phyloP scores from a whole-genome alignment of 2,329 filamentous ascomycete species.

The Didymella keratinophila region DNA sequence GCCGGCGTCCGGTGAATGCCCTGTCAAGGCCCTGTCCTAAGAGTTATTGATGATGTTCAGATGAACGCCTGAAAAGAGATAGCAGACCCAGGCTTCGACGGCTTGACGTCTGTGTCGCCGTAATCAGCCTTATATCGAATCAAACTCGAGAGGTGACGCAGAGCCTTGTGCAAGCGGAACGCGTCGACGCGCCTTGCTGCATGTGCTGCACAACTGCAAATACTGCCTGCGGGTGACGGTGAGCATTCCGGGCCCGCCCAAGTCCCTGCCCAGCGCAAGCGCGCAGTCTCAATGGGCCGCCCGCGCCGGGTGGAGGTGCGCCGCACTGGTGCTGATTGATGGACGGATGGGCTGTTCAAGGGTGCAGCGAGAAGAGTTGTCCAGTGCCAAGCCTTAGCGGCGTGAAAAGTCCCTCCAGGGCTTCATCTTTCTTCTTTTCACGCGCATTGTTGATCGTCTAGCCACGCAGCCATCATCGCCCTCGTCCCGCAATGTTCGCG shows the following conservation, averaged over 20 bases:
- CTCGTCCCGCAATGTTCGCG: conserved; percentile 14
- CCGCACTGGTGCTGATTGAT: conserved; percentile 25
- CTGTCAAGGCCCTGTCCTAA: not conserved
- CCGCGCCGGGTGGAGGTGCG: conserved; percentile 12
- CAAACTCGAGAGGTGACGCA: conserved; percentile 24
- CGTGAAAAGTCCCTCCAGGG: not conserved
- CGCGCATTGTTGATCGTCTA: not conserved
- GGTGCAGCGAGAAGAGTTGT: conserved; percentile 3
- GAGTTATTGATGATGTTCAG: conserved; percentile 5
- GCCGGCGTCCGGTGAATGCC: conserved; percentile 5
- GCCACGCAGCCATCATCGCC: conserved; percentile 3
- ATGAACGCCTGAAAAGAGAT: not conserved
- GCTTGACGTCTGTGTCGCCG: conserved; percentile 21
- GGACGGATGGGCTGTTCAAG: conserved; percentile 12
- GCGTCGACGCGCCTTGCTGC: conserved; percentile 29
- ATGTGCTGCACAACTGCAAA: conserved; percentile 17
- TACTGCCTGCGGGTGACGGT: conserved; percentile 8
- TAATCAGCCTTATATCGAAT: conserved; percentile 30
- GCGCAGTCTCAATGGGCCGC: conserved; percentile 17
- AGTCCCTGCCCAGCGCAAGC: conserved; percentile 15
- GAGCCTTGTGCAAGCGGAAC: conserved; percentile 21
- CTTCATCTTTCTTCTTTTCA: not conserved
- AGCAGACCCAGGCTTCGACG: not conserved
- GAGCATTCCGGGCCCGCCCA: conserved; percentile 14
- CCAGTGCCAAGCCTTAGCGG: conserved; percentile 6